Base-by-base conservation (phyloP, 2,329 filamentous ascomycete genomes). In the Aaosphaeria pasadenensis region DNA sequence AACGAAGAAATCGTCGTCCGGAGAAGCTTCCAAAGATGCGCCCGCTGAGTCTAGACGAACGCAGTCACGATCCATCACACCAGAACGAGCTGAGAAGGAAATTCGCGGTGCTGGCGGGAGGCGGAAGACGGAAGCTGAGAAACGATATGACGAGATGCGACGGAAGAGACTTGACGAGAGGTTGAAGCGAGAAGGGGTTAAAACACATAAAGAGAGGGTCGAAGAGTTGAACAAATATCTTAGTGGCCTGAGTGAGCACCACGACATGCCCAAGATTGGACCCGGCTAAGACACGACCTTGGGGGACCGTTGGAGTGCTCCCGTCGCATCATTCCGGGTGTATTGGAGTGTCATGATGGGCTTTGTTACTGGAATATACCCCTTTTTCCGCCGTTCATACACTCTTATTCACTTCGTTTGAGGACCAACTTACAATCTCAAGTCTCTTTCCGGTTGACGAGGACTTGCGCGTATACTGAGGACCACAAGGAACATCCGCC, bases 191-290 rank as follows among this genome's bases (percentile, higher is more conserved):
- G 91, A 96, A 67, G 86, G 95, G 11, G 83, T 92, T 57, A 97
- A 96, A 78, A 95, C 91, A 30, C 94, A 99, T 72, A 97, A 97
- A 70, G 89, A 99, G 75, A 85, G 90, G 7, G 92, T 99, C 39
- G 91, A 97, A 70, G 91, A 96, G 69, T 76, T 97, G 59, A 99
- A 99, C 69, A 89, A 88, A 54, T 96, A 97, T 69, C 76, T 99
- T 33, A 94, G 89, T 56, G 88, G 86, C 56, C 73, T 99, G 63
- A 96, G 89, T 73, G 94, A 99, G 73, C 94, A 99, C 74, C 92
- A 99, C 71, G 94, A 99, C 69, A 99, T 99, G 74, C 79, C 79
- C 6, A 74, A 77, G 56, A 82, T 82, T 49, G 79, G 79, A 50
- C 79, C 79, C 55, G 79, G 79, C 53, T 82, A 81, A 80, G 52